Base-by-base conservation (phyloP, 1,284 basidiomycete species). In the Puccinia horiana region DNA sequence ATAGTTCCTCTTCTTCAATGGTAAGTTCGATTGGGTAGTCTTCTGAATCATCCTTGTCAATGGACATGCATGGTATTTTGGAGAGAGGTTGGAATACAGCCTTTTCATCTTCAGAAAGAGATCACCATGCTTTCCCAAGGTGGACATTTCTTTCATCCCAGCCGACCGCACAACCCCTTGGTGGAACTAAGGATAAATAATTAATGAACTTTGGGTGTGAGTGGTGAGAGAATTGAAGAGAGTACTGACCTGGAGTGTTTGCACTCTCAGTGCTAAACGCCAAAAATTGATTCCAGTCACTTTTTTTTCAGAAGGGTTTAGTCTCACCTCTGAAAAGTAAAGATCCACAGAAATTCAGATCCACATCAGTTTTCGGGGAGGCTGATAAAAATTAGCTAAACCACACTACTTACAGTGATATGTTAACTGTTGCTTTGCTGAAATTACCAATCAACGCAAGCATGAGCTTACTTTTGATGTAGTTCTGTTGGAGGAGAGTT, bases 141-240 rank as follows among this genome's bases (percentile, higher is more conserved):
- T 49, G 2, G 5, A 14, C 20, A n/a, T 72, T 72, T 32, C 69
- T 72, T 44, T 72, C 69, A 47, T 72, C 42, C 69, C 69, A 72
- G n/a, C 69, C 69, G 1, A 32, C 69, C 1, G 26, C 18, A 23
- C 2, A 2, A 32, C 69, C 69, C 44, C 32, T 49, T 6, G 69
- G 69, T 2, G 69, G 69, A 52, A 72, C 69, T 72, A 20, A 14
- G 9, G 16, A 14, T 42, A 16, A 29, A 29, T 9, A 47, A 44
- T 67, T n/a, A 37, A 67, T n/a, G 16, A 37, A 67, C 18, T 67
- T 5, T 67, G n/a, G 9, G 20, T 58, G 56, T 9, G 6, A 29
- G 58, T 29, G 20, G 8, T 63, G 67, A 37, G 11, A 35, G n/a
- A 26, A 63, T 18, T 37, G 12, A 20, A 16, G 14, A 20, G 18